phyloP scores from a whole-genome alignment of 1,284 basidiomycete species.

The Austropuccinia psidii region DNA sequence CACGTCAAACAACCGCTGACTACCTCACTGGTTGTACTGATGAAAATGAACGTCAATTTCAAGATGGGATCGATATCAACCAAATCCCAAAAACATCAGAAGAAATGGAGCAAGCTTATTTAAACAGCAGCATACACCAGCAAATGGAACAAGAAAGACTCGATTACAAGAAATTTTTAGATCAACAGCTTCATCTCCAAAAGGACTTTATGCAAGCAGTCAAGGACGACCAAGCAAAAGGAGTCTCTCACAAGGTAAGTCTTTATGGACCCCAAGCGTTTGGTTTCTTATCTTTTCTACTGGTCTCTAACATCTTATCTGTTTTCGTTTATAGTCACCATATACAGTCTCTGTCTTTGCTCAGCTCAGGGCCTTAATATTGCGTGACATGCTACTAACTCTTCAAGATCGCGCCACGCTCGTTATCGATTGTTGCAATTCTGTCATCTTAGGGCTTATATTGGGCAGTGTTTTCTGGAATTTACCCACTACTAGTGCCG shows the following conservation, averaged over 20 bases:
- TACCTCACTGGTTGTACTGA: constrained; percentile 51
- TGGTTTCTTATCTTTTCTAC: not conserved
- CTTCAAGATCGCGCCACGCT: constrained; percentile 77
- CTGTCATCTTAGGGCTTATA: constrained; percentile 43
- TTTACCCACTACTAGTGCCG: constrained; percentile 41
- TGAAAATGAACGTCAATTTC: constrained; percentile 48
- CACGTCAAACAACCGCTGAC: constrained; percentile 63
- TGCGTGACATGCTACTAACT: constrained; percentile 51
- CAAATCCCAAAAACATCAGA: constrained; percentile 42
- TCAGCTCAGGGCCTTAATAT: constrained; percentile 53
- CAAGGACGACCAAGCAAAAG: constrained; percentile 67
- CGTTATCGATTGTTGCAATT: constrained; percentile 45
- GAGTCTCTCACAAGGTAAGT: constrained; percentile 55
- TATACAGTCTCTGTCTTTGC: constrained; percentile 73
- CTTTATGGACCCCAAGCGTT: not conserved
- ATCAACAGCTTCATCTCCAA: constrained; percentile 57
- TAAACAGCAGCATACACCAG: constrained; percentile 53
- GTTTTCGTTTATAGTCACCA: constrained; percentile 53
- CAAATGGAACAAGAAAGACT: constrained; percentile 55
- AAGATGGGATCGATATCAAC: constrained; percentile 43
- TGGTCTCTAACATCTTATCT: not conserved
- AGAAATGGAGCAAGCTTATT: constrained; percentile 58
- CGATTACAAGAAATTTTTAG: constrained; percentile 64
- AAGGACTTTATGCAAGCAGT: constrained; percentile 67
- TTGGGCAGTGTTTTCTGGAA: constrained; percentile 44